Base-by-base conservation (phyloP, 345 rosid species). In the Turnera subulata region DNA sequence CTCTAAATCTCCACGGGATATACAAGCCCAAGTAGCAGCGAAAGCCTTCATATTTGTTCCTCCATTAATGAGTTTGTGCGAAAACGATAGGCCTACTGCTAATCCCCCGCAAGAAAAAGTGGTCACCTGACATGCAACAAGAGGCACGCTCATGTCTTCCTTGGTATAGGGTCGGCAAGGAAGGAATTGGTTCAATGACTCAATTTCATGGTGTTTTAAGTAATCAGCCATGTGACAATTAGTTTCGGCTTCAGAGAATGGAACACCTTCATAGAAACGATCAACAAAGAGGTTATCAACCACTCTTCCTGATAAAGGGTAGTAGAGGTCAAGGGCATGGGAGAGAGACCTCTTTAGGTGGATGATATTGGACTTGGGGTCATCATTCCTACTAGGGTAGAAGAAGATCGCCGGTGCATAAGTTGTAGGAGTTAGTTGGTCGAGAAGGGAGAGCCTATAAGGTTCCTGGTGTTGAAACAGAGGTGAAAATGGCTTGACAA, bases 401-500 rank as follows among this genome's bases (percentile, higher is more conserved):
- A 63, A 70, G 16, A 70, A 53, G 37, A 70, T 59, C 11, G 17
- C 1, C 1, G 69, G 65, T 9, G 57, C 0, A 15, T 70, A 70
- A 4, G 61, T 58, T 32, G 42, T 6, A 16, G 74, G 74, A 12
- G 65, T 70, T 6, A 70, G 65, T 25, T 70, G 74, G 22, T 48
- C 42, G 10, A 70, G 33, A 14, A 59, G 46, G 25, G 46, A 26
- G 44, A 70, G 50, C 11, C 25, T 58, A 51, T 37, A 53, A 35
- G 74, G 74, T 14, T 64, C 22, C 6, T 45, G 21, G 12, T 21
- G 14, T 2, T 46, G 50, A 23, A 49, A 7, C 15, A 25, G 11
- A 5, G 62, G 58, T 42, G 67, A 62, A 58, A 64, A 58, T 46
- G 74, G 74, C 26, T 59, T 63, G 16, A 70, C 32, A 26, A 47